Evolutionary conservation across 2,329 filamentous ascomycete species (phyloP), one percentile per base, ranked within the genome.

Genomic region (Verticillium albo-atrum): DNA sequence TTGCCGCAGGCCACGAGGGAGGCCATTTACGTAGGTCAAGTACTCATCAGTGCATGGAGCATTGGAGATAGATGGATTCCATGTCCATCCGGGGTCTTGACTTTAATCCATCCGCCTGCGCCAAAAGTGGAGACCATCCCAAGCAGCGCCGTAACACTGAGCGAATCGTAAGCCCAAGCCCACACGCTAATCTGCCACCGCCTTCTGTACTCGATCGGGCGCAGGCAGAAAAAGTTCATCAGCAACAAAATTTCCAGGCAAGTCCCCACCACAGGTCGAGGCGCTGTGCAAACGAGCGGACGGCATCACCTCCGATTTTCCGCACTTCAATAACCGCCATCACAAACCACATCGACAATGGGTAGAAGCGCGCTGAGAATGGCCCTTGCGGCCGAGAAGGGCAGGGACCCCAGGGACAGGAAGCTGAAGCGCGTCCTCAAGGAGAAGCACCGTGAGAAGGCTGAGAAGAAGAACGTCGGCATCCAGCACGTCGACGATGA

Each of bases 311-410:
- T 47, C 42, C 20, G n/a, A 47, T 9, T 23, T 23, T 47, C 42
- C 20, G 42, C 42, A 53, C 6, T 28, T 55, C 1, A 0, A 2
- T 5, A 37, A 17, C 47, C 58, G 51, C 53, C 27, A 51, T 30
- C 14, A 50, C 20, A 7, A 15, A 62, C 37, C 50, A 59, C 60
- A 60, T 60, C 63, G 51, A 63, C 50, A 30, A 79, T 79, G 76
- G 76, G 75, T 55, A 73, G 76, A 69, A 77, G 77, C 68, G 82
- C 80, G 64, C 73, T 86, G 58, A 82, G 80, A 71, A 72, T 80
- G 70, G 83, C 83, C 10, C 72, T 86, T 17, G 78, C 77, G 54
- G 80, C 80, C 47, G 80, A 86, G 55, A 84, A 85, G 69, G 79
- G 81, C 52, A 70, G 73, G 15, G 82, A 86, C 61, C 81, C 80